phyloP scores from a whole-genome alignment of 257 asterid genomes.

The Plantago ovata region DNA sequence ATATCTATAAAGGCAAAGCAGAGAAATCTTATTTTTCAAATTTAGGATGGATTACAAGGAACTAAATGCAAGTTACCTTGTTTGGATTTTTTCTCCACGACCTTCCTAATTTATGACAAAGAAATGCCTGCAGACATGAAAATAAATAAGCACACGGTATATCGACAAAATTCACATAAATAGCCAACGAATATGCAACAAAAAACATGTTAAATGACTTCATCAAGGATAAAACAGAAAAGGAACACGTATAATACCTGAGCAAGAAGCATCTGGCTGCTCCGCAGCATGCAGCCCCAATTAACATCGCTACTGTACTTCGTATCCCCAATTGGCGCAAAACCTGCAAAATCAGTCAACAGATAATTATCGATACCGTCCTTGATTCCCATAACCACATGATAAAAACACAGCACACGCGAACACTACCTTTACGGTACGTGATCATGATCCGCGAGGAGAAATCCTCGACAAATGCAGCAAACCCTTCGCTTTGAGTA shows the following conservation, averaged over 20 bases:
- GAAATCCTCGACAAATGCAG: constrained; percentile 86
- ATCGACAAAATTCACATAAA: constrained; percentile 1
- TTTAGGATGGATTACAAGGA: background rate
- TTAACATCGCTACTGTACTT: constrained; percentile 79
- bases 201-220: background rate
- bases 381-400: background rate
- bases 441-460: constrained; percentile 82
- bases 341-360: constrained; percentile 47
- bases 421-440: constrained; percentile 71
- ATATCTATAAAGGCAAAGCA: constrained; percentile 5
- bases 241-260: constrained; percentile 45
- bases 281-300: constrained; percentile 99
- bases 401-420: background rate
- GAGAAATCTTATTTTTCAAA: background rate
- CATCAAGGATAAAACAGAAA: too few species aligned
- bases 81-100: constrained; percentile 79
- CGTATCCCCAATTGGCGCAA: constrained; percentile 65
- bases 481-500: constrained; percentile 79
- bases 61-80: constrained; percentile 48
- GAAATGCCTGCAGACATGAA: constrained; percentile 53
- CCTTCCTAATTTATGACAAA: constrained; percentile 79
- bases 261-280: constrained; percentile 99
- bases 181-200: constrained; percentile 9
- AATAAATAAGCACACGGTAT: constrained; percentile 15
- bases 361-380: constrained; percentile 4